Conservation (phyloP, 73 alveolate genomes). For the Paramecium sonneborni region DNA sequence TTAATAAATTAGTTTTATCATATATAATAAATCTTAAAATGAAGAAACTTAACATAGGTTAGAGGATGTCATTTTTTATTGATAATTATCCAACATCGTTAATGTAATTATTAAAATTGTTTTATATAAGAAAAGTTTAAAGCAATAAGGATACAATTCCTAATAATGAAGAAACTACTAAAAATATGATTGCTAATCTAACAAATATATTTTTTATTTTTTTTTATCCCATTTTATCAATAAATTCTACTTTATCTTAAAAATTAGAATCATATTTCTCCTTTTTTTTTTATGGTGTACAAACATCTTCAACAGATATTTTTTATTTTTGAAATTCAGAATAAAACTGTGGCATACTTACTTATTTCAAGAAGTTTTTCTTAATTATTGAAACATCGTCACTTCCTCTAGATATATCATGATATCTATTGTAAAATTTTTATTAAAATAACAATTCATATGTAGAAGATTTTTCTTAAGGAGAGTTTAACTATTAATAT, state of each 20-base stretch:
- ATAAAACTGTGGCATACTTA: not conserved
- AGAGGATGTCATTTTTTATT: not conserved
- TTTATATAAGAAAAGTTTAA: not conserved
- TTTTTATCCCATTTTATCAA: not conserved
- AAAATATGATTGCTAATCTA: not conserved
- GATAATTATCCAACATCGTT: not conserved
- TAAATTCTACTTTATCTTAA: not conserved
- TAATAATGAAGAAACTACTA: not conserved
- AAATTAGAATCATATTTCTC: not conserved
- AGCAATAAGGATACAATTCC: conserved; percentile 8
- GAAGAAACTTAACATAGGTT: not conserved
- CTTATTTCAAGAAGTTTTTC: not conserved
- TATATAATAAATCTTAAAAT: not conserved
- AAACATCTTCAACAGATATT: not conserved
- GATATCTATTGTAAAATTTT: not conserved
- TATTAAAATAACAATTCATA: not conserved
- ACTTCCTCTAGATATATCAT: not conserved
- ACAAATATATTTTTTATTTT: not conserved
- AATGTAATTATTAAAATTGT: not conserved
- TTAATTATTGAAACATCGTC: not conserved
- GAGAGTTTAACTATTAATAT: not conserved
- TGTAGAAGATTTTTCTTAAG: not conserved
- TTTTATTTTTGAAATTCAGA: not conserved
- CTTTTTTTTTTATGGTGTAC: not conserved
- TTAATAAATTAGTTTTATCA: not conserved